Base-by-base conservation (phyloP, 352 stramenopile species). In the Hyaloperonospora brassicae region DNA sequence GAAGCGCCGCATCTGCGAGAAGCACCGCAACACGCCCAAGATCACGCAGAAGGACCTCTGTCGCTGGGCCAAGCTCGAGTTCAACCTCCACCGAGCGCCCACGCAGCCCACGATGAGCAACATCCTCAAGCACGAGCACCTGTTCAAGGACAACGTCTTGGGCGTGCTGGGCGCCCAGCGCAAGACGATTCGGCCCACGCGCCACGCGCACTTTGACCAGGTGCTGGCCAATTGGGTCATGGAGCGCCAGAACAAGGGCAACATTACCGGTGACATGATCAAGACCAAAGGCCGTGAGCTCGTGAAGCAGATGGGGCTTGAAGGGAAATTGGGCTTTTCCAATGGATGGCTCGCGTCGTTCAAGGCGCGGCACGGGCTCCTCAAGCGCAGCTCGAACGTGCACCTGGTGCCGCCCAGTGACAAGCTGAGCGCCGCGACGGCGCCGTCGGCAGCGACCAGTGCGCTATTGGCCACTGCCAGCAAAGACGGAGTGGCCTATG, bases 181-280 rank as follows among this genome's bases (percentile, higher is more conserved):
- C 63, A 93, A 93, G 72, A 93, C 80, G n/a, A 88, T 91, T 38
- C 80, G 80, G 7, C 77, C 77, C 12, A 88, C 77, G 36, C 74
- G 78, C 24, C 75, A 88, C 55, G 73, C 79, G 46, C 76, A 88
- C 36, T 88, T 91, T 55, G 80, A 91, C 72, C 77, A 89, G 57
- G 83, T 89, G 61, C 68, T 93, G 45, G 80, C 80, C 47, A 91
- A 91, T 61, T 93, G 83, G 83, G 80, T 93, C 77, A 88, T 91
- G 75, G 83, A 93, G 55, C 77, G 83, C 43, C 83, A 93, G 70
- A 88, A 87, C 68, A 89, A 91, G 58, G 75, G 76, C 59, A 91
- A 85, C 63, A 87, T 93, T 59, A 91, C 83, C n/a, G 83, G 83
- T 30, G 83, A 93, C 57, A 88, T 89, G 73, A 90, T 93, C 70